These are phyloP conservation scores for Malus hybrid DNA, from an alignment of 331 rosid species.

Conservation along the genomic window DNA sequence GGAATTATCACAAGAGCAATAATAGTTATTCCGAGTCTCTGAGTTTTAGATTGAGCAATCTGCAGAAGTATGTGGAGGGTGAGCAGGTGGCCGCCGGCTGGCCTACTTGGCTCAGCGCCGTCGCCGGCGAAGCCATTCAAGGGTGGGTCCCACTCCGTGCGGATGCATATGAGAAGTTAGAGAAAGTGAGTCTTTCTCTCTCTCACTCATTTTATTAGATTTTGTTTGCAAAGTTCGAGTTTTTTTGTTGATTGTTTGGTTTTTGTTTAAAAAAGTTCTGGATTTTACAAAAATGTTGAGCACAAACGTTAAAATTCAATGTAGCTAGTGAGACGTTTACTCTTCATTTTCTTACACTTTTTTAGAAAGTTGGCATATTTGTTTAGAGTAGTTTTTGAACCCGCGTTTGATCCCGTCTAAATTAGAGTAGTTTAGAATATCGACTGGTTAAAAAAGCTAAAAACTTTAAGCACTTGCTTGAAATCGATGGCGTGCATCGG, in stretches of 20 bases:
- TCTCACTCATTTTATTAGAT: not conserved
- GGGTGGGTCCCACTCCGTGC: slow-evolving; percentile 92
- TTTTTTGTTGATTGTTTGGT: not conserved
- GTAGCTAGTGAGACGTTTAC: not conserved
- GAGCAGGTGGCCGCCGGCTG: slow-evolving; percentile 96
- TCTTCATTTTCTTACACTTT: not conserved
- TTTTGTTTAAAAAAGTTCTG: not conserved
- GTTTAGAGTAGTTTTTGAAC: too few species aligned
- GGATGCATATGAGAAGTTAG: slow-evolving; percentile 86
- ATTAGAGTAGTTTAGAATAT: too few species aligned
- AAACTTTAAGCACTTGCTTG: not conserved
- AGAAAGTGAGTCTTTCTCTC: slow-evolving; percentile 39
- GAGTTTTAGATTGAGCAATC: slow-evolving; percentile 76
- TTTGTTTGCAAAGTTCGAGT: not conserved
- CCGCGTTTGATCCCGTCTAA: not conserved
- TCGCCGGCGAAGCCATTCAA: slow-evolving; percentile 91
- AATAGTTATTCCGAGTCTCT: slow-evolving; percentile 50
- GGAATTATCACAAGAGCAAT: not conserved
- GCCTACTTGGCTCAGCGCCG: slow-evolving; percentile 96
- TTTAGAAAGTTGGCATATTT: not conserved
- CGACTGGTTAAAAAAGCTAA: not conserved
- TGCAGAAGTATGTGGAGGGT: slow-evolving; percentile 71
- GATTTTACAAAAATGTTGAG: not conserved
- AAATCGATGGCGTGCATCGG: not conserved
- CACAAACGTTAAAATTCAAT: not conserved